Conservation (phyloP, 495 filamentous ascomycete genomes). For the Podospora fimiseda region DNA sequence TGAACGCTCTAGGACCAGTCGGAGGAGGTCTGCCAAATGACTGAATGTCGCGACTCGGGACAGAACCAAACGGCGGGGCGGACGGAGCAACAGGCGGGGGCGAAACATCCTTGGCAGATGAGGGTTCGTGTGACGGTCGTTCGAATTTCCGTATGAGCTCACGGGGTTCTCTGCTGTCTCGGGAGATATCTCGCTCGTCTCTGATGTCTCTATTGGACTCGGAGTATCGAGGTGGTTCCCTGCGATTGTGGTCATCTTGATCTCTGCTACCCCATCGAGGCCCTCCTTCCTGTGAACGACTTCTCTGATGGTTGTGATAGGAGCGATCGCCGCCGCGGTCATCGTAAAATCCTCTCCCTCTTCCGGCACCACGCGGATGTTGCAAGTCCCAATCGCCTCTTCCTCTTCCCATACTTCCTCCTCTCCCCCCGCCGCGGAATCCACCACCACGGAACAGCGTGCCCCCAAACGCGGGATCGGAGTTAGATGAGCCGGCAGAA, state of each 20-base stretch:
- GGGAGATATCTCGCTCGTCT: constrained; percentile 46
- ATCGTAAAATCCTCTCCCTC: constrained; percentile 42
- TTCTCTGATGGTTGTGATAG: constrained; percentile 47
- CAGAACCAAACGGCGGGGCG: constrained; percentile 75
- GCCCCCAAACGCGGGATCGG: constrained; percentile 52
- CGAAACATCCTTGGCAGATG: constrained; percentile 44
- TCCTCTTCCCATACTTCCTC: constrained; percentile 44
- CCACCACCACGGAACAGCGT: constrained; percentile 46
- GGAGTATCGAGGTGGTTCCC: constrained; percentile 31
- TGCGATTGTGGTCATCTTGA: constrained; percentile 45
- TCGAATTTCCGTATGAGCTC: constrained; percentile 41
- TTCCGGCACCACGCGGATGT: constrained; percentile 33
- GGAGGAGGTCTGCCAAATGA: constrained; percentile 42
- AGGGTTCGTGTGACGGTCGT: constrained; percentile 39
- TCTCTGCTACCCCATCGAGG: constrained; percentile 48
- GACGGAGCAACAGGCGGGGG: constrained; percentile 75
- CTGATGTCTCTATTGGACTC: constrained; percentile 47
- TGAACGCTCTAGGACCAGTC: constrained; percentile 45
- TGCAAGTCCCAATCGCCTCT: constrained; percentile 63
- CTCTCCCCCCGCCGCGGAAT: constrained; percentile 45
- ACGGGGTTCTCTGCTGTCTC: constrained; percentile 31
- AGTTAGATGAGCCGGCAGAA: constrained; percentile 61
- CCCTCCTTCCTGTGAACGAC: constrained; percentile 61
- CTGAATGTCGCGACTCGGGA: constrained; percentile 39
- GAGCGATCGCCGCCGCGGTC: constrained; percentile 51